phyloP scores from a whole-genome alignment of 1,284 basidiomycete genomes.

The Sporisorium graminicola region DNA sequence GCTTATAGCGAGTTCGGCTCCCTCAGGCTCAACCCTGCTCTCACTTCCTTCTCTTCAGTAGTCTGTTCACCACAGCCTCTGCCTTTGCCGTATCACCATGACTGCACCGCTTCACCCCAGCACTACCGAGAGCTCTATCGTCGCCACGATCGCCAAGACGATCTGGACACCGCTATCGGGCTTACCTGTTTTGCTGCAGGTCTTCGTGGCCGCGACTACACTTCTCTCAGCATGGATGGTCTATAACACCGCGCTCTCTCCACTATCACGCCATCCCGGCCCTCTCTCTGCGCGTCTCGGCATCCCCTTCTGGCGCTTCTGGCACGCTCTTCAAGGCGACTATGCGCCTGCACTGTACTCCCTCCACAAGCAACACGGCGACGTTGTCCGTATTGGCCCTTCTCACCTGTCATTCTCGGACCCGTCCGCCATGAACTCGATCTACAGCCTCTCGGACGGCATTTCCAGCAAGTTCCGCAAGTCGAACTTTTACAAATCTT shows the following conservation, averaged over 20 bases:
- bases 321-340: conserved; percentile 42
- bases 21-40: conserved; percentile 19
- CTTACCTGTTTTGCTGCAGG: conserved; percentile 19
- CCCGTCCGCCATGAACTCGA: conserved; percentile 48
- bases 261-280: conserved; percentile 50
- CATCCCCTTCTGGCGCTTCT: conserved; percentile 54
- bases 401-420: conserved; percentile 57
- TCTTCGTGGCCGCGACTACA: conserved; percentile 6
- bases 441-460: conserved; percentile 57
- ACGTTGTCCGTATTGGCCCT: conserved; percentile 58
- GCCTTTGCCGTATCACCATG: conserved; percentile 10
- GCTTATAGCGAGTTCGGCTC: neutral
- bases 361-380: conserved; percentile 46
- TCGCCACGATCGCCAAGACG: conserved; percentile 18
- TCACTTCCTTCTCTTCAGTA: neutral
- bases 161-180: conserved; percentile 22
- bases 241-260: conserved; percentile 47
- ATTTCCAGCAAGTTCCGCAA: conserved; percentile 53
- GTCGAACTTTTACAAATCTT: conserved; percentile 49
- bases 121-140: conserved; percentile 25
- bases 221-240: conserved; percentile 32
- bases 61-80: conserved; percentile 20
- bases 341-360: conserved; percentile 46
- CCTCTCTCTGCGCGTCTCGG: conserved; percentile 49
- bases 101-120: conserved; percentile 8